Conservation (phyloP, 169 alveolate genomes). For the Theileria annulata region DNA sequence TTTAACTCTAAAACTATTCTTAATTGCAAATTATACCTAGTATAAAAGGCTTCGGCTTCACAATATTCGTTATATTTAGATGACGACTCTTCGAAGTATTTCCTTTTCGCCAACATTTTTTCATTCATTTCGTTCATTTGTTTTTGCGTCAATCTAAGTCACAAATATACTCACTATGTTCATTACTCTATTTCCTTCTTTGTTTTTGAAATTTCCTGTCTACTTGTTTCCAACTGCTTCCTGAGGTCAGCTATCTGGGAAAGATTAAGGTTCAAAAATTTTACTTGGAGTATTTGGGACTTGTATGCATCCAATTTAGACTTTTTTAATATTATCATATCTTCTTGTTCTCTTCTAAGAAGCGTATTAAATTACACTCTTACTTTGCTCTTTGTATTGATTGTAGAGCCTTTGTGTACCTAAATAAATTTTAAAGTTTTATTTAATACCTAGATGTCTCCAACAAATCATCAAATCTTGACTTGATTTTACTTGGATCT, state of each 20-base stretch:
- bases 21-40: background rate
- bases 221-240: conserved; percentile 58
- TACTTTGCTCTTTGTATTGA: conserved; percentile 50
- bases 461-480: conserved; percentile 94
- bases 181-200: conserved; percentile 58
- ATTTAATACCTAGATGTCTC: conserved; percentile 87
- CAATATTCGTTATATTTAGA: conserved; percentile 21
- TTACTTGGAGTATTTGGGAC: conserved; percentile 40
- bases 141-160: conserved; percentile 30
- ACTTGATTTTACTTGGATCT: conserved; percentile 90
- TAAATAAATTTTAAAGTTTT: background rate
- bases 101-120: conserved; percentile 12
- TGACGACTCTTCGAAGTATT: conserved; percentile 32
- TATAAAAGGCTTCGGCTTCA: background rate
- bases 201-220: conserved; percentile 42
- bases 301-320: conserved; percentile 29
- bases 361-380: background rate
- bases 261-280: background rate
- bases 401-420: conserved; percentile 60
- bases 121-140: conserved; percentile 30
- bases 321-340: conserved; percentile 4
- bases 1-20: conserved; percentile 12
- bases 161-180: conserved; percentile 1
- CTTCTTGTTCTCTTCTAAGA: conserved; percentile 59
- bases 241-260: conserved; percentile 66